Base-by-base conservation (phyloP, 2,329 filamentous ascomycete species). In the Arthrobotrys conoides region DNA sequence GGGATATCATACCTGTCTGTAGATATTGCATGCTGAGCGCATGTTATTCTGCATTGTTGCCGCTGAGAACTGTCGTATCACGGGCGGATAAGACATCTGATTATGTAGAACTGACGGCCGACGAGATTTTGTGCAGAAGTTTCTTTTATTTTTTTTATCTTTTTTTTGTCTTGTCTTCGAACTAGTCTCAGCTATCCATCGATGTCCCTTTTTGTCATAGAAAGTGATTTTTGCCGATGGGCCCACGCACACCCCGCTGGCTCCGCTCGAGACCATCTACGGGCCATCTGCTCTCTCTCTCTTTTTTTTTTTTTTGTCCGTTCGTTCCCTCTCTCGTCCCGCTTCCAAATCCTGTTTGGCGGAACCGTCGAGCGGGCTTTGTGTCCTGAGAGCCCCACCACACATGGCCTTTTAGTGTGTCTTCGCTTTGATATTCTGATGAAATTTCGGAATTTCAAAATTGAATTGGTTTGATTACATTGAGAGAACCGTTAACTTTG, bases 331-430 rank as follows among this genome's bases (percentile, higher is more conserved):
- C 73, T 57, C 59, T 77, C 73, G 73, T 77, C 73, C 73, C 73
- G 73, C 73, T 77, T 77, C 73, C 73, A 77, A 78, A 78, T 72
- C 75, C 75, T 72, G 75, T 78, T 69, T 78, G 75, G 75, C 75
- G 75, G 75, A 64, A 72, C 68, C 68, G 75, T 78, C 67, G 75
- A 78, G 66, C 57, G 68, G 20, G 18, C 65, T 27, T 57, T 20
- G n/a, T 59, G 36, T 38, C 22, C 49, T 41, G 49, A 46, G 41
- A 44, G 57, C 65, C 72, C 66, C 72, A 61, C 72, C 36, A 55
- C 30, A 48, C 65, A 44, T 61, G 20, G 18, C 24, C 30, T 59
- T 30, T 38, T 51, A 51, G 48, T 51, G 48, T 27, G 20, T 38
- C 67, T n/a, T 64, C 38, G 59, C 59, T 64, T 64, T 48, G 59